These are phyloP conservation scores for Cyberlindnera galapagoensis DNA, from an alignment of 805 yeast genomes.

Conservation along the genomic window DNA sequence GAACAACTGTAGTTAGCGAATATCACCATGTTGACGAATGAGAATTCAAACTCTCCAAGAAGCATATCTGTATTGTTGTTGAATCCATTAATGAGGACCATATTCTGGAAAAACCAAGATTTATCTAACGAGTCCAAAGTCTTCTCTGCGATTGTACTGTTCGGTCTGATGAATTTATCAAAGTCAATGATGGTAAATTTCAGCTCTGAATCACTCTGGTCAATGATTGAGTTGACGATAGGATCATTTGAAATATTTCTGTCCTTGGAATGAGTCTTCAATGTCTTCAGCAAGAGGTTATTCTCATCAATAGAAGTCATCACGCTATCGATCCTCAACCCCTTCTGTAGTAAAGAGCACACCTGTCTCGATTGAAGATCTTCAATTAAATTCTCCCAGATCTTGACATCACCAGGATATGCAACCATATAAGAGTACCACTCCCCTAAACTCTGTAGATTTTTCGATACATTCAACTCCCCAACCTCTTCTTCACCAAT, in stretches of 20 bases:
- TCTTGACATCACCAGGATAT: constrained; percentile 28
- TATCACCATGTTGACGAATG: constrained; percentile 41
- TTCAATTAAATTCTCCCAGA: constrained; percentile 24
- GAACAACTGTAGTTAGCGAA: constrained; percentile 61
- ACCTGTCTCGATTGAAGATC: constrained; percentile 24
- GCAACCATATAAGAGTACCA: constrained; percentile 34
- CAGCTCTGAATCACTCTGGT: constrained; percentile 30
- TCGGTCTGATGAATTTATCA: constrained; percentile 31
- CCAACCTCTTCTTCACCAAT: constrained; percentile 25
- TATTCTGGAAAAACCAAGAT: constrained; percentile 46
- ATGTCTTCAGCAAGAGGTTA: constrained; percentile 30
- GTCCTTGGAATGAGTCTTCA: constrained; percentile 25
- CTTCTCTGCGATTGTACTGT: constrained; percentile 31
- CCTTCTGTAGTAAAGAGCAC: constrained; percentile 23
- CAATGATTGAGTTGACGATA: constrained; percentile 26
- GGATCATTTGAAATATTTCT: constrained; percentile 26
- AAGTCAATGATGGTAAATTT: constrained; percentile 37
- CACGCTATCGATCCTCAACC: constrained; percentile 31
- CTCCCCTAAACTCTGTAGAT: constrained; percentile 24
- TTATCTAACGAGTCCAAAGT: constrained; percentile 54
- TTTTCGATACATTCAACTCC: constrained; percentile 25
- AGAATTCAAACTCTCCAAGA: constrained; percentile 49
- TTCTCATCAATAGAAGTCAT: constrained; percentile 47
- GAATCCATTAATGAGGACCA: constrained; percentile 22
- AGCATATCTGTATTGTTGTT: constrained; percentile 26